A percentile compares a stretch with the other conserved stretches of the same genome.
phyloP scores from a whole-genome alignment of 148 eudicot genomes.

The Silene conica region DNA sequence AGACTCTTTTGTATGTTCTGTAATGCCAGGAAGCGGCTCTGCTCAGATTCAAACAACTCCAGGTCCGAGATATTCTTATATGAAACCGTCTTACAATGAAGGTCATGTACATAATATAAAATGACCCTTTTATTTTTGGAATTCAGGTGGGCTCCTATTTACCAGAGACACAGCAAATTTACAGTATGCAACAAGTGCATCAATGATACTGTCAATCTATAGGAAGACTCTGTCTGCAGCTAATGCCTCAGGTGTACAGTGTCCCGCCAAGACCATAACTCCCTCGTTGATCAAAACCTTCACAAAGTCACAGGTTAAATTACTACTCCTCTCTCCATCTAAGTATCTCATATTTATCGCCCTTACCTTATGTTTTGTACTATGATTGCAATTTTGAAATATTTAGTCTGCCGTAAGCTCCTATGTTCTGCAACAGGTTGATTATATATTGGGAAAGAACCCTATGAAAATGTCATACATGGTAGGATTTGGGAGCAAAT shows the following conservation, averaged over 20 bases:
- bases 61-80: slow-evolving; percentile 30
- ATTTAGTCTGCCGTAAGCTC: too few relatives aligned
- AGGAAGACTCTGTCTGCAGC: slow-evolving; percentile 50
- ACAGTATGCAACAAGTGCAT: slow-evolving; percentile 59
- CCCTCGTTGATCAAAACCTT: slow-evolving; percentile 49
- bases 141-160: slow-evolving; percentile 71
- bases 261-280: slow-evolving; percentile 51
- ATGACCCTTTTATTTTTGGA: background rate
- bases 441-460: slow-evolving; percentile 82
- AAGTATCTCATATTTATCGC: too few relatives aligned
- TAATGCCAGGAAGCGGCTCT: slow-evolving; percentile 73
- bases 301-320: slow-evolving; percentile 70
- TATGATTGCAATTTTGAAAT: too few relatives aligned
- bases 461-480: slow-evolving; percentile 81
- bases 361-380: too few relatives aligned
- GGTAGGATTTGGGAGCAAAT: slow-evolving; percentile 74
- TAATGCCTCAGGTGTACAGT: slow-evolving; percentile 40
- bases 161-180: slow-evolving; percentile 62
- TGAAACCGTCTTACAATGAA: slow-evolving; percentile 4
- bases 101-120: background rate
- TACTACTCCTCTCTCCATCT: background rate
- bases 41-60: slow-evolving; percentile 63
- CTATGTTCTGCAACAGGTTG: slow-evolving; percentile 41
- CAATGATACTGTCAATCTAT: slow-evolving; percentile 62
- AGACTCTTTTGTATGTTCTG: slow-evolving; percentile 69